Conservation (phyloP, 768 basidiomycete species). For the Leccinellum luteum region DNA sequence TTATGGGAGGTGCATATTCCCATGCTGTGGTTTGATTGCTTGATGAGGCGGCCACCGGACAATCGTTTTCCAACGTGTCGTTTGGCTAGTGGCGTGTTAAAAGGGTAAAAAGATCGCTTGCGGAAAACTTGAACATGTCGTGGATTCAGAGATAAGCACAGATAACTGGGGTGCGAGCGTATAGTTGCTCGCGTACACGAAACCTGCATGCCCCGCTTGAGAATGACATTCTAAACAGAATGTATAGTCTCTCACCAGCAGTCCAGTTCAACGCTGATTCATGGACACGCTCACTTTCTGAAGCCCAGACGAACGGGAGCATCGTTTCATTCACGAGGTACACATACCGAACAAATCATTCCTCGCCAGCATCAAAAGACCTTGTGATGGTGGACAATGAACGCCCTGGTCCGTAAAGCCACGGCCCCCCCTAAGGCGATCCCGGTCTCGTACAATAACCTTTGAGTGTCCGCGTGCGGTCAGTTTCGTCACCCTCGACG, state of each 20-base stretch:
- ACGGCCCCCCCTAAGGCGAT: too few relatives aligned
- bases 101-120: not conserved
- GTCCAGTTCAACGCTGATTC: conserved; percentile 67
- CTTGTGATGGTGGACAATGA: conserved; percentile 23
- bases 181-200: conserved; percentile 49
- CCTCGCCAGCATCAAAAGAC: conserved; percentile 48
- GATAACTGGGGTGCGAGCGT: conserved; percentile 44
- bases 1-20: conserved; percentile 57
- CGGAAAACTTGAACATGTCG: conserved; percentile 43
- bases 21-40: conserved; percentile 43
- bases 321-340: conserved; percentile 41
- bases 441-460: too few relatives aligned
- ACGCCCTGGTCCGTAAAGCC: too few relatives aligned
- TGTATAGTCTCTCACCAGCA: conserved; percentile 39
- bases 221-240: not conserved
- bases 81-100: conserved; percentile 41
- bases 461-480: too few relatives aligned
- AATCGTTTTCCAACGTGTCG: conserved; percentile 69
- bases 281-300: conserved; percentile 53
- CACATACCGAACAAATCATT: conserved; percentile 50
- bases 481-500: too few relatives aligned
- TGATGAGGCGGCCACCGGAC: conserved; percentile 30
- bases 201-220: conserved; percentile 20
- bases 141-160: conserved; percentile 51
- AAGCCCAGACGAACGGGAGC: conserved; percentile 51